Conservation (phyloP, 78 protist species). For the Planoprotostelium fungivorum region DNA sequence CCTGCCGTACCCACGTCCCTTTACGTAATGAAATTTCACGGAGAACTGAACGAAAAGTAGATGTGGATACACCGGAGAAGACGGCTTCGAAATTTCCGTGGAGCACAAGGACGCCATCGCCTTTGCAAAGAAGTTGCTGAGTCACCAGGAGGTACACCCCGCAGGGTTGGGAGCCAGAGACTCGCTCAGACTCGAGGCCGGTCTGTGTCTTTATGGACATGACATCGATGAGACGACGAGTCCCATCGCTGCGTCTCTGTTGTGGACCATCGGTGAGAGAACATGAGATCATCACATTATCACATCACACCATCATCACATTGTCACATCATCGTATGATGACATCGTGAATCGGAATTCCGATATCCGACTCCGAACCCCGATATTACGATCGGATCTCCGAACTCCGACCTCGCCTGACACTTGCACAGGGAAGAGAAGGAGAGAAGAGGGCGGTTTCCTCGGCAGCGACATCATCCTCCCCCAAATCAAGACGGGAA, state of each 20-base stretch:
- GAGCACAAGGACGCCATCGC: constrained; percentile 14
- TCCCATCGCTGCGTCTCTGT: constrained; percentile 84
- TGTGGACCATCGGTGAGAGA: constrained; percentile 75
- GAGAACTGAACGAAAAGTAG: too few relatives aligned
- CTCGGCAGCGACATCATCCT: constrained; percentile 78
- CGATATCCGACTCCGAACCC: too few relatives aligned
- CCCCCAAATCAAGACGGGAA: constrained; percentile 71
- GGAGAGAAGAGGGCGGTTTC: constrained; percentile 87
- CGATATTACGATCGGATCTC: too few relatives aligned
- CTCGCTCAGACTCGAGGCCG: constrained; percentile 94
- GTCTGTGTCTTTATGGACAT: constrained; percentile 94
- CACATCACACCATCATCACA: background rate
- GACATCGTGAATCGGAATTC: too few relatives aligned
- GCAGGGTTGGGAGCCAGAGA: constrained; percentile 97
- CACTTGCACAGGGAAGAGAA: constrained; percentile 49
- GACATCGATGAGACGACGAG: constrained; percentile 82
- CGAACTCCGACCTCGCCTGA: too few relatives aligned
- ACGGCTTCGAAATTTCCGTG: constrained; percentile 94
- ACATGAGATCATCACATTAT: background rate
- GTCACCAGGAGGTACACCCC: constrained; percentile 30
- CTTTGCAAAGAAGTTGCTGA: constrained; percentile 52
- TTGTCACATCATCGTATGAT: too few relatives aligned
- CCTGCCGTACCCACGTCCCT: background rate
- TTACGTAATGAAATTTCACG: background rate
- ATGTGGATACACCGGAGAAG: constrained; percentile 98